Conservation (phyloP, 2,329 filamentous ascomycete species). For the Byssoonygena ceratinophila region DNA sequence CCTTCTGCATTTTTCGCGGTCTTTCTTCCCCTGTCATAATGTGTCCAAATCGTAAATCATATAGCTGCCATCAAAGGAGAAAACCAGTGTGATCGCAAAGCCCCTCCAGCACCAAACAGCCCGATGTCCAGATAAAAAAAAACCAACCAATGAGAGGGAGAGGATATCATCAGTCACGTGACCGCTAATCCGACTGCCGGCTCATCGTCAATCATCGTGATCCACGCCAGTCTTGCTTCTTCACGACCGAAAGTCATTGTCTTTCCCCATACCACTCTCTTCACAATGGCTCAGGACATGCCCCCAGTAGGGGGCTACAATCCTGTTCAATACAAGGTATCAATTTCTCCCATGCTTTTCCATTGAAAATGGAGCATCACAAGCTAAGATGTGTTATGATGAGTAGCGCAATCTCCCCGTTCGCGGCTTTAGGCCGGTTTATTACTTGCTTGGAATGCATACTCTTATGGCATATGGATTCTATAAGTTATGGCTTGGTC, state of each 20-base stretch:
- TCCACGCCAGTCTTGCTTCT: background rate
- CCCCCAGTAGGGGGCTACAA: slow-evolving; percentile 89
- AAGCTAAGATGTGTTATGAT: slow-evolving; percentile 1
- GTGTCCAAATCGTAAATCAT: background rate
- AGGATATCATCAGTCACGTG: slow-evolving; percentile 7
- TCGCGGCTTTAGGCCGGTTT: slow-evolving; percentile 74
- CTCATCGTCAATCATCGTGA: background rate
- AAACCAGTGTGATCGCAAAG: background rate
- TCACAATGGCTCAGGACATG: slow-evolving; percentile 89
- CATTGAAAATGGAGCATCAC: background rate
- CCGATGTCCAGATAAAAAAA: background rate
- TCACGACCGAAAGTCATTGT: background rate
- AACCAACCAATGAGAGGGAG: slow-evolving; percentile 2
- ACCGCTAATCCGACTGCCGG: background rate
- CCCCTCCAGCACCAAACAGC: background rate
- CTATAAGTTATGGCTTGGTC: slow-evolving; percentile 71
- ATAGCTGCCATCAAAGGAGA: background rate
- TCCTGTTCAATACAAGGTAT: slow-evolving; percentile 91
- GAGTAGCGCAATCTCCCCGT: slow-evolving; percentile 78
- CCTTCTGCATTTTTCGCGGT: slow-evolving; percentile 46
- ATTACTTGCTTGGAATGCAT: slow-evolving; percentile 66
- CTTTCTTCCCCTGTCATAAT: slow-evolving; percentile 48
- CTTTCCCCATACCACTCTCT: slow-evolving; percentile 15
- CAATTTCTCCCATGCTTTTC: background rate
- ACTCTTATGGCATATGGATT: slow-evolving; percentile 80